These are phyloP conservation scores for Suhomyces taliae DNA, from an alignment of 1,139 yeast genomes.

Conservation along the genomic window DNA sequence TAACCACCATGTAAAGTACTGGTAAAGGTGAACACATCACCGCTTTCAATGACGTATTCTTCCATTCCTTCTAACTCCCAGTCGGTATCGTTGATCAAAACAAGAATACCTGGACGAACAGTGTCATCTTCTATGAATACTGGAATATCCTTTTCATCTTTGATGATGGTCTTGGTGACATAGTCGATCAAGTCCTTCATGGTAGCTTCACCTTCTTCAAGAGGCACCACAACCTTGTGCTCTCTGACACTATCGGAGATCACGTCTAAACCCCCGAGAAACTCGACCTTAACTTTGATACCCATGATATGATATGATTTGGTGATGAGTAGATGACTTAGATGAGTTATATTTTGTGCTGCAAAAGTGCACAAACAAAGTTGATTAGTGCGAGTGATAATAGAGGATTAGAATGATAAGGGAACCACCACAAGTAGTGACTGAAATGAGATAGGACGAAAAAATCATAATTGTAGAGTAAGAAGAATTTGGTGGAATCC, in stretches of 20 bases:
- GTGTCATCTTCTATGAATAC: constrained; percentile 80
- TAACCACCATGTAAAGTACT: constrained; percentile 95
- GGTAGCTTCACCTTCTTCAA: constrained; percentile 47
- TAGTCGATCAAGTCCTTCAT: constrained; percentile 57
- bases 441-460: no score
- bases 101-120: constrained; percentile 88
- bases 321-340: no score
- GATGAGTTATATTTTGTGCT: background rate
- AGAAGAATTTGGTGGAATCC: no score
- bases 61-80: constrained; percentile 96
- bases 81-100: constrained; percentile 89
- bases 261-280: constrained; percentile 68
- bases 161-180: constrained; percentile 56
- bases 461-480: no score
- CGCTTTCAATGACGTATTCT: constrained; percentile 67
- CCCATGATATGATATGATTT: constrained; percentile 6
- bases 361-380: background rate
- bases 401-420: no score
- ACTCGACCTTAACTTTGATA: constrained; percentile 20
- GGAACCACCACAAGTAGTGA: no score
- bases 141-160: constrained; percentile 62
- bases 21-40: constrained; percentile 83
- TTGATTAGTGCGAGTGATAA: no score
- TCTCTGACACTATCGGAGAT: constrained; percentile 56
- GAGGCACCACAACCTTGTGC: constrained; percentile 42